Conservation (phyloP, 805 yeast species). For the Candida boleticola region DNA sequence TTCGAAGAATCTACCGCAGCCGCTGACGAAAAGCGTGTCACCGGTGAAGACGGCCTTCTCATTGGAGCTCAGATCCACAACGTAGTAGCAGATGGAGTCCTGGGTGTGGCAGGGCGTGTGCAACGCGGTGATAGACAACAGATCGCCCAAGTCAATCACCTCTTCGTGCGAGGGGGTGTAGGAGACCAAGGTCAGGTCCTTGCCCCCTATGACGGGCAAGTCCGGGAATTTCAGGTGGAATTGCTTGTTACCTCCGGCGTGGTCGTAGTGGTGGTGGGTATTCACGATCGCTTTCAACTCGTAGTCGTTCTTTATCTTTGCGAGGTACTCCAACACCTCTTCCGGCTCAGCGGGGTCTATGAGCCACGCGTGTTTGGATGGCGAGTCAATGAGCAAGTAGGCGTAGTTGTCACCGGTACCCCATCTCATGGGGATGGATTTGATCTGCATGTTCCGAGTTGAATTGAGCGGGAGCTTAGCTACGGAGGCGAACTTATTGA, state of each 20-base stretch:
- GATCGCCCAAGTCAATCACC: constrained; percentile 59
- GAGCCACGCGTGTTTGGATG: constrained; percentile 68
- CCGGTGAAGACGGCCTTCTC: constrained; percentile 88
- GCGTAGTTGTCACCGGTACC: constrained; percentile 89
- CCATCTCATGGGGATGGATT: constrained; percentile 91
- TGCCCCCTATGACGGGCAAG: constrained; percentile 78
- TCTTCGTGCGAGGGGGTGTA: constrained; percentile 68
- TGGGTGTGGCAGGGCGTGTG: constrained; percentile 98
- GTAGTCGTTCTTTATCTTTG: constrained; percentile 36
- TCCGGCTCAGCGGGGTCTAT: constrained; percentile 91
- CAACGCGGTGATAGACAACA: constrained; percentile 68
- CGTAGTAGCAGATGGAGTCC: constrained; percentile 89
- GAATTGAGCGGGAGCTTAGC: not conserved
- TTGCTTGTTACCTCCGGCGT: constrained; percentile 77
- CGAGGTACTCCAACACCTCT: constrained; percentile 53
- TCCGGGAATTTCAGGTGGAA: constrained; percentile 41
- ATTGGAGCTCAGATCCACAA: constrained; percentile 57
- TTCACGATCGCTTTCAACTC: constrained; percentile 78
- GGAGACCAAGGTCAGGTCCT: constrained; percentile 71
- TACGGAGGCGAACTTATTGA: too few relatives aligned
- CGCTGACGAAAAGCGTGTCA: constrained; percentile 89
- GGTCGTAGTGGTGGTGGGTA: constrained; percentile 97
- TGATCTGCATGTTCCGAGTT: constrained; percentile 70
- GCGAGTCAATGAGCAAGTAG: constrained; percentile 70
- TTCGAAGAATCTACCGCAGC: constrained; percentile 97